Percentiles rank a stretch among this genome's conserved stretches.
phyloP scores from a whole-genome alignment of 345 rosid genomes.

The Psidium guajava region DNA sequence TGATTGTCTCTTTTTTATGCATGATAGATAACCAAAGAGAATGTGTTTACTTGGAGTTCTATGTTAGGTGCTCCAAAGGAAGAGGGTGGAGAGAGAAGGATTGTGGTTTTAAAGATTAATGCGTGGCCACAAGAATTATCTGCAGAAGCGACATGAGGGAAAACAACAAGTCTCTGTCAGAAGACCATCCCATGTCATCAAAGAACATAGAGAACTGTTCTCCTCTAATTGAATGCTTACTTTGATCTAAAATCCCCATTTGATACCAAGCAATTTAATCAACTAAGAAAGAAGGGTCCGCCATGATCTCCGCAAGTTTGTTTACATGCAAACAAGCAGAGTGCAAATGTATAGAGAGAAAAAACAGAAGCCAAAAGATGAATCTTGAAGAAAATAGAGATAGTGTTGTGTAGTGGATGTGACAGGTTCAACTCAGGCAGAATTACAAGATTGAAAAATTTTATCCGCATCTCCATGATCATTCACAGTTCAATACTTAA shows the following conservation, averaged over 20 bases:
- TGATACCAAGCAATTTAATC: neutral
- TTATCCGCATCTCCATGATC: neutral
- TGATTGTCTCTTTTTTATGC: neutral
- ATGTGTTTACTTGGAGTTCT: neutral
- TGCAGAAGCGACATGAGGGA: neutral
- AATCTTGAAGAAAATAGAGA: neutral
- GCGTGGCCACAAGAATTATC: neutral
- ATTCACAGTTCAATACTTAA: neutral
- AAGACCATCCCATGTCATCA: neutral
- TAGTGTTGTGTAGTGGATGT: neutral
- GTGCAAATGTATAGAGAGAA: neutral
- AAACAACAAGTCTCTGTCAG: neutral
- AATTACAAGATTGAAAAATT: neutral
- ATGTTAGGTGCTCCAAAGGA: neutral
- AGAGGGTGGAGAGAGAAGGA: neutral
- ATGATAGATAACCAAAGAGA: neutral
- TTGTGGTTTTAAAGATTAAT: neutral
- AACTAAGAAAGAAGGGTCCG: neutral
- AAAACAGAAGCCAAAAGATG: neutral
- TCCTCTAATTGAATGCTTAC: neutral
- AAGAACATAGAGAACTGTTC: neutral
- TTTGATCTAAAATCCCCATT: neutral
- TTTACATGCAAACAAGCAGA: neutral
- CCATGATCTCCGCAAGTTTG: neutral
- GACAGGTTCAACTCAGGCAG: neutral